Percentiles rank a stretch among this genome's conserved stretches.
Conservation (phyloP, 306 rosid species). For the Delonix regia region DNA sequence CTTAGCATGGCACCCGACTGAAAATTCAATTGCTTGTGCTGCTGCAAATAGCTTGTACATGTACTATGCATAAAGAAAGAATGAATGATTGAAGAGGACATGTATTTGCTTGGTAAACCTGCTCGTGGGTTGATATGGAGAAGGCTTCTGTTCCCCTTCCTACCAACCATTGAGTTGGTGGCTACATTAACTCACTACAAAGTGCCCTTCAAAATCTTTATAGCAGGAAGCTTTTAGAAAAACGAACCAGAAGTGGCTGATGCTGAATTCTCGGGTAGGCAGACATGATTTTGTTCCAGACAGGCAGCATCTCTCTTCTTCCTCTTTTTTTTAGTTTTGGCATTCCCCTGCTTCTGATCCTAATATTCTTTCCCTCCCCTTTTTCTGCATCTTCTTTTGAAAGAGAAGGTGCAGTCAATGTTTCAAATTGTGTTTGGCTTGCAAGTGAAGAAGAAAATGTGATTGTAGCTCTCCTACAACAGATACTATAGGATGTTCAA, state of each 20-base stretch:
- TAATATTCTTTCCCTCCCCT: constrained; percentile 45
- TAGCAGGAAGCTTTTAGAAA: constrained; percentile 49
- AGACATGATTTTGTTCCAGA: constrained; percentile 67
- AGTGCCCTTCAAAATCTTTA: constrained; percentile 52
- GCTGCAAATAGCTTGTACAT: constrained; percentile 99
- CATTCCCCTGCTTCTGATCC: constrained; percentile 36
- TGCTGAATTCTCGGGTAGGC: constrained; percentile 57
- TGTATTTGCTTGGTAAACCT: constrained; percentile 51
- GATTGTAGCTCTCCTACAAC: constrained; percentile 94
- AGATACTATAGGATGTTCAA: constrained; percentile 78
- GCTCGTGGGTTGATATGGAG: constrained; percentile 66
- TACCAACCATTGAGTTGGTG: constrained; percentile 59
- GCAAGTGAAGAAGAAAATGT: constrained; percentile 70
- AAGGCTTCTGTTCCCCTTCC: constrained; percentile 63
- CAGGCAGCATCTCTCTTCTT: constrained; percentile 41
- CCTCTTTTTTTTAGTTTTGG: neutral
- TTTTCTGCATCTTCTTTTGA: constrained; percentile 53
- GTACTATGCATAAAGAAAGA: constrained; percentile 87
- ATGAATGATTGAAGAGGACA: constrained; percentile 51
- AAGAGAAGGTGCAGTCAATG: constrained; percentile 74
- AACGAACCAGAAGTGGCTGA: constrained; percentile 59
- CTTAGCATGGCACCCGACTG: constrained; percentile 98
- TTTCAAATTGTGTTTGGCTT: constrained; percentile 83
- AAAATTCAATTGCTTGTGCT: constrained; percentile 96
- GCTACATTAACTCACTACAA: constrained; percentile 61